Conservation (phyloP, 2,329 filamentous ascomycete genomes). For the Pyricularia grisea region DNA sequence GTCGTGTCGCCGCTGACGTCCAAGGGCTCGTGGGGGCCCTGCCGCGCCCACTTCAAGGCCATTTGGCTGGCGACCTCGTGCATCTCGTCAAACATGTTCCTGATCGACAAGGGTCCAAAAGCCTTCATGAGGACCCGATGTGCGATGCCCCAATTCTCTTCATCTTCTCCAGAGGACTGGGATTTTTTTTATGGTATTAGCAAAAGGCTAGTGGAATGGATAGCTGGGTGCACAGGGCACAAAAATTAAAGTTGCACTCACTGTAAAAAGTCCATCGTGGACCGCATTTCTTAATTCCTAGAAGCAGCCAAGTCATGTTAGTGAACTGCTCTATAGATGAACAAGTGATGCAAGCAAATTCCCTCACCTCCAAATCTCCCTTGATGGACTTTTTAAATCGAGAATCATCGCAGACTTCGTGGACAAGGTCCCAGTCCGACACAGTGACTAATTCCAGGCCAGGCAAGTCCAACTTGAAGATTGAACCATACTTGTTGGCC, state of each 20-base stretch:
- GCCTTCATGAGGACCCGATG: background rate
- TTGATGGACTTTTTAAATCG: background rate
- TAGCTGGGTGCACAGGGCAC: too few species aligned
- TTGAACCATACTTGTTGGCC: background rate
- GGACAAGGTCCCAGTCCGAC: background rate
- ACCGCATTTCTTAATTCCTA: slow-evolving; percentile 49
- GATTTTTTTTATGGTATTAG: too few species aligned
- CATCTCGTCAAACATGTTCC: slow-evolving; percentile 4
- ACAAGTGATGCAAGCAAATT: background rate
- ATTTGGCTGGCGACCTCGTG: background rate
- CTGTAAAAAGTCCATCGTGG: slow-evolving; percentile 60
- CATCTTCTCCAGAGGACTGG: slow-evolving; percentile 32
- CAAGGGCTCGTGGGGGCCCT: background rate
- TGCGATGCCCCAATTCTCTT: slow-evolving; percentile 26
- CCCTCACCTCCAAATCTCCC: background rate
- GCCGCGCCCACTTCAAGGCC: slow-evolving; percentile 1
- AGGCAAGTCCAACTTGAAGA: background rate
- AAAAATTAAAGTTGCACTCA: slow-evolving; percentile 11
- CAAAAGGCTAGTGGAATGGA: too few species aligned
- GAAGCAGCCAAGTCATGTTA: background rate
- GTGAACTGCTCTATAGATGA: background rate
- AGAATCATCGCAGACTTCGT: background rate
- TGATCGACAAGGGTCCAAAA: background rate
- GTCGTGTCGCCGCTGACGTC: slow-evolving; percentile 45
- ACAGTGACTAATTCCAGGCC: background rate